These are phyloP conservation scores for Paramecium biaurelia DNA, from an alignment of 73 alveolate genomes.

Conservation along the genomic window DNA sequence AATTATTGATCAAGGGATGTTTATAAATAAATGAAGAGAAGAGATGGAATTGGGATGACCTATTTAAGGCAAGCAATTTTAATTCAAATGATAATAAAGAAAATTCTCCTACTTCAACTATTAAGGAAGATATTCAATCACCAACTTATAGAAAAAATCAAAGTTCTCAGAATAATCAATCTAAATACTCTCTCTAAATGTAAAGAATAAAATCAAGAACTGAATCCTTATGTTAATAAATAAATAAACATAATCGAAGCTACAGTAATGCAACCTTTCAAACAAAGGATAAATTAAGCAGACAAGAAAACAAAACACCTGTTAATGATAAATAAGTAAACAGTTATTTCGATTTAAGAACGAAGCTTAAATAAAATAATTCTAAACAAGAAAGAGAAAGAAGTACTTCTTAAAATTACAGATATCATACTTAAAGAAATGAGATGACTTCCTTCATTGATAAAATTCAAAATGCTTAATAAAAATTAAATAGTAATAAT, in stretches of 20 bases:
- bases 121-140: not conserved
- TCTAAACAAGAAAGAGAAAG: not conserved
- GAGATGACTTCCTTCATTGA: not conserved
- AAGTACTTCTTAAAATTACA: not conserved
- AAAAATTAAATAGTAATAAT: not conserved
- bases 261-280: not conserved
- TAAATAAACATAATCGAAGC: not conserved
- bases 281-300: not conserved
- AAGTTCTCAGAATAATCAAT: not conserved
- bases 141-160: not conserved
- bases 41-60: not conserved
- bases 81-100: not conserved
- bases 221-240: constrained; percentile 14
- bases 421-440: not conserved
- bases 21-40: not conserved
- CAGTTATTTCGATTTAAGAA: not conserved
- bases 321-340: not conserved
- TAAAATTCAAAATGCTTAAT: not conserved
- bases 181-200: not conserved
- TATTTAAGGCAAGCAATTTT: not conserved
- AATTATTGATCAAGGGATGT: not conserved
- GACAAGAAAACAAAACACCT: not conserved
- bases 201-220: not conserved
- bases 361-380: not conserved
- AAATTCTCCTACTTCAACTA: not conserved